Percentiles rank a stretch among this genome's conserved stretches.
These are phyloP conservation scores for Aristolochia contorta DNA, from an alignment of 164 flowering plant species.

Conservation along the genomic window DNA sequence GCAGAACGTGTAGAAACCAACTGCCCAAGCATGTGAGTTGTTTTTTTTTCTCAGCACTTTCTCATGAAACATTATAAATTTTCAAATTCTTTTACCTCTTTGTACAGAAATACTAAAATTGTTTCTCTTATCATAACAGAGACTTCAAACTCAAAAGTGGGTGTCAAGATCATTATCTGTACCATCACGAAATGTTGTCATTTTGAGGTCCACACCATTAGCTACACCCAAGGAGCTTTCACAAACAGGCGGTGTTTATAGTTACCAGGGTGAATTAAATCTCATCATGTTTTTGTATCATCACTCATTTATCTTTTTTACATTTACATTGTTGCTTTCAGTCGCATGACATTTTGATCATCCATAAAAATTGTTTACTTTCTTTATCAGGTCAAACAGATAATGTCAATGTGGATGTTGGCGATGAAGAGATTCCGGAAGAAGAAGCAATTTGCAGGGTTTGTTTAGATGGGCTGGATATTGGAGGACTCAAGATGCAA, in stretches of 20 bases:
- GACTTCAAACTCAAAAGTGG: slow-evolving; percentile 18
- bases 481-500: slow-evolving; percentile 73
- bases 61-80: too few relatives aligned
- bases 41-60: too few relatives aligned
- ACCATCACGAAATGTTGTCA: slow-evolving; percentile 55
- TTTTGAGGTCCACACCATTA: slow-evolving; percentile 67
- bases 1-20: too few relatives aligned
- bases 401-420: slow-evolving; percentile 27
- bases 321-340: background rate
- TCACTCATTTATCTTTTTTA: background rate
- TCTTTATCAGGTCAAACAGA: slow-evolving; percentile 40
- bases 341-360: background rate
- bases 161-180: slow-evolving; percentile 76
- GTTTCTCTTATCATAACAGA: slow-evolving; percentile 27
- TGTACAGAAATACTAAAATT: too few relatives aligned
- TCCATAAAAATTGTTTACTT: slow-evolving; percentile 2
- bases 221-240: slow-evolving; percentile 22
- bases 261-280: background rate
- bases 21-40: too few relatives aligned
- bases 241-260: background rate
- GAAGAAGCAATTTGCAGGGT: slow-evolving; percentile 90
- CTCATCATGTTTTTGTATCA: background rate
- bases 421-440: slow-evolving; percentile 88
- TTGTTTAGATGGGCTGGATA: slow-evolving; percentile 49
- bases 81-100: too few relatives aligned